Evolutionary conservation across 352 stramenopile genomes (phyloP).

Genomic region (Thalassiosira mediterranea): DNA sequence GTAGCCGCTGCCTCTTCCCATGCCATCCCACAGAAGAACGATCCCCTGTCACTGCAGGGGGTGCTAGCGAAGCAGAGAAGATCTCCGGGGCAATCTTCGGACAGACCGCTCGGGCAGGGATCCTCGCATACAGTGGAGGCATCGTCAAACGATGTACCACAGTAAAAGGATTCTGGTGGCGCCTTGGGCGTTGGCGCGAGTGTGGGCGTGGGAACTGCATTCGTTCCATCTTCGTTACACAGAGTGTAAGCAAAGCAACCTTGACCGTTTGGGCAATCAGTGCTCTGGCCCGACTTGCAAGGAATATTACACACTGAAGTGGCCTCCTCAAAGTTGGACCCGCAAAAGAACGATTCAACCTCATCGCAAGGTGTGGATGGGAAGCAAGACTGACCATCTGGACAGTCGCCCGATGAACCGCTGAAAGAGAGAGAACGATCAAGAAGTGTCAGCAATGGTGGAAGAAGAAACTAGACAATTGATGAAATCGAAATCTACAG

Average conservation of each 20-base stretch:
- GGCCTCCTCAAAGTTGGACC: conserved; percentile 52
- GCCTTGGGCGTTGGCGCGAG: conserved; percentile 40
- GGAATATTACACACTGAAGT: conserved; percentile 38
- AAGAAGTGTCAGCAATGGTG: too few species aligned
- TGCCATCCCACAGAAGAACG: conserved; percentile 53
- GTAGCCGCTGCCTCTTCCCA: conserved; percentile 53
- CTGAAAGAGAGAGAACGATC: conserved; percentile 14
- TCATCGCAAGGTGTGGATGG: conserved; percentile 61
- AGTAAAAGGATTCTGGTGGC: conserved; percentile 54
- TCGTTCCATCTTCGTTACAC: conserved; percentile 52
- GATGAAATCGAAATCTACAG: not conserved
- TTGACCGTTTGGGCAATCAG: conserved; percentile 38
- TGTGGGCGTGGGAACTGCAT: conserved; percentile 47
- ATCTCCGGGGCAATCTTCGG: conserved; percentile 17
- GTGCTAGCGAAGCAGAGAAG: conserved; percentile 25
- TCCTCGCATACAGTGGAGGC: conserved; percentile 34
- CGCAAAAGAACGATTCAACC: conserved; percentile 57
- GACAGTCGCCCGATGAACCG: conserved; percentile 46
- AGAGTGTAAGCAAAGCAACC: conserved; percentile 64
- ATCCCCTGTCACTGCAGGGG: conserved; percentile 38
- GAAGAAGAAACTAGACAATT: not conserved
- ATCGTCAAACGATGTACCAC: conserved; percentile 52
- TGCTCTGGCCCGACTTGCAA: conserved; percentile 48
- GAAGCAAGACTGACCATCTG: conserved; percentile 47
- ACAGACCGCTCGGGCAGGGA: conserved; percentile 40